Conservation (phyloP, 129 eudicot genomes). For the Heracleum sosnowskyi region DNA sequence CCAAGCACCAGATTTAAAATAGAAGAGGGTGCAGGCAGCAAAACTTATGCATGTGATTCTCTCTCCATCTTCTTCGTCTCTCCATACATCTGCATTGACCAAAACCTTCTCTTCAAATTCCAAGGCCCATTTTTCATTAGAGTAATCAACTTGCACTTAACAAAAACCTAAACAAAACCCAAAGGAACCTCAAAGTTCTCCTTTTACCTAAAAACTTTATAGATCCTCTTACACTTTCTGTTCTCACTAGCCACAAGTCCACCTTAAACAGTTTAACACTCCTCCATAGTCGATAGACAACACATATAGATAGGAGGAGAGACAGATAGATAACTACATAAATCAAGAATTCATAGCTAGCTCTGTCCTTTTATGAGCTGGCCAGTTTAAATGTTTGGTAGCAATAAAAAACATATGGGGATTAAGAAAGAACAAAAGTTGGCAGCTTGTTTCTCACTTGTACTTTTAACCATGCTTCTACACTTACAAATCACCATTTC, state of each 20-base stretch:
- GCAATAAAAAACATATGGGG: conserved; percentile 19
- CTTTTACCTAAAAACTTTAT: background rate
- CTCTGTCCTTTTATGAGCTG: conserved; percentile 3
- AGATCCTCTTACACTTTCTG: background rate
- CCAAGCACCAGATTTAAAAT: conserved; percentile 5
- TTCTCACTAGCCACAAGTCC: conserved; percentile 1
- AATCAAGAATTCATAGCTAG: conserved; percentile 12
- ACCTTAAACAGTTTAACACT: background rate
- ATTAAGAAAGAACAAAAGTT: conserved; percentile 11
- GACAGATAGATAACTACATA: too few species aligned
- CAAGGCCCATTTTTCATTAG: conserved; percentile 17
- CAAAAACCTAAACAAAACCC: background rate
- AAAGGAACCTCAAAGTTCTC: background rate
- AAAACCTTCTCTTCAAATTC: conserved; percentile 23
- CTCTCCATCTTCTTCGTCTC: background rate
- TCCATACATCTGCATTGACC: conserved; percentile 13
- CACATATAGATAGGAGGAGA: conserved; percentile 1
- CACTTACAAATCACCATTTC: conserved; percentile 13
- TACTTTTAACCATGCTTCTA: conserved; percentile 24
- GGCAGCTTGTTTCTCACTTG: conserved; percentile 21
- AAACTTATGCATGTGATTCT: conserved; percentile 28
- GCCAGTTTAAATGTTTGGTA: background rate
- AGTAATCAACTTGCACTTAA: background rate
- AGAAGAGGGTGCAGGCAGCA: conserved; percentile 24
- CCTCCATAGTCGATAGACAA: background rate